Conservation (phyloP, 2,329 filamentous ascomycete genomes). For the Apiospora pterosperma region DNA sequence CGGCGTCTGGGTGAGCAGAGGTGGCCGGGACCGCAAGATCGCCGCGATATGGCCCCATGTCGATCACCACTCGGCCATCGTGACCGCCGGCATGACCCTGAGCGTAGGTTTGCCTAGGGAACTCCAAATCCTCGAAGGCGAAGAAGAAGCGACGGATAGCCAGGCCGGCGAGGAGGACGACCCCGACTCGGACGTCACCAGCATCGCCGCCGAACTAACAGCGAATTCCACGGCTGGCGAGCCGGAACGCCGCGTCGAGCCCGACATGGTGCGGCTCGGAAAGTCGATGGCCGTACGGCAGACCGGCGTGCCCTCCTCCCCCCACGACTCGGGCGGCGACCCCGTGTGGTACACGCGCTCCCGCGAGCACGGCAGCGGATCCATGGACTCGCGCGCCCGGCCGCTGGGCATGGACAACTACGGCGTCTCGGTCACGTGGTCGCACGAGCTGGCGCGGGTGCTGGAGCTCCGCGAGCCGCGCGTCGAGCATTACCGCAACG, state of each 20-base stretch:
- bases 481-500: background rate
- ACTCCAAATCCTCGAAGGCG: background rate
- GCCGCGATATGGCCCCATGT: background rate
- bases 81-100: background rate
- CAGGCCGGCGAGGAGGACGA: background rate
- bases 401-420: slow-evolving; percentile 6
- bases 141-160: background rate
- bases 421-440: background rate
- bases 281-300: background rate
- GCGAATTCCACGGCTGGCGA: background rate
- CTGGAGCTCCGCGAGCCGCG: background rate
- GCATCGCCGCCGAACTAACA: background rate
- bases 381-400: background rate
- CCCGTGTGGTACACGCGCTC: slow-evolving; percentile 1
- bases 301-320: background rate
- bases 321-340: no score
- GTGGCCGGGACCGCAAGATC: background rate
- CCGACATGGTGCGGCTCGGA: background rate
- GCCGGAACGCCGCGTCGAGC: background rate
- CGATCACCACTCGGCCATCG: background rate
- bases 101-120: background rate
- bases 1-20: background rate
- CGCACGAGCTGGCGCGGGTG: slow-evolving; percentile 1
- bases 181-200: background rate
- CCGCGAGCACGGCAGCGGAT: background rate